Evolutionary conservation across 306 rosid species (phyloP).

Genomic region (Inga oerstediana): DNA sequence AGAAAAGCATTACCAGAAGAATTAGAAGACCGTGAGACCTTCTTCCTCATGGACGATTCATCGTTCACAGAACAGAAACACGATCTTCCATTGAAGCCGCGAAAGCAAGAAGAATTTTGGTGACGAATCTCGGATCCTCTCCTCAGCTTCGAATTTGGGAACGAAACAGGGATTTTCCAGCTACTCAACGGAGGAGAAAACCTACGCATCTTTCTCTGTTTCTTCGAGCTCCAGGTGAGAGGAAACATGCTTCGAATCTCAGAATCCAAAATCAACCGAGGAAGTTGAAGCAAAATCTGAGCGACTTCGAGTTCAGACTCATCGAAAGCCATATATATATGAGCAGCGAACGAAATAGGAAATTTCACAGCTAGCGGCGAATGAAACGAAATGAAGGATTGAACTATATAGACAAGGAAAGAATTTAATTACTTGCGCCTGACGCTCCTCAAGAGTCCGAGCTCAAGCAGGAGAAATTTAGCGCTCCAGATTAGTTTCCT

Average conservation of each 20-base stretch:
- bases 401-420: no score
- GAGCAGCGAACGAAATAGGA: no score
- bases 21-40: not conserved
- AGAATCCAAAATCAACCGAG: not conserved
- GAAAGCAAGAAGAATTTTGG: rapidly evolving
- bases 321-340: no score
- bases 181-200: no score
- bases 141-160: not conserved
- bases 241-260: not conserved
- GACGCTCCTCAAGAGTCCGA: no score
- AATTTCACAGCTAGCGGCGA: not conserved
- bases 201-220: not conserved
- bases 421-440: no score
- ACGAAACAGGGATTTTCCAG: not conserved
- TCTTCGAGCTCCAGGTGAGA: not conserved
- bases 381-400: no score
- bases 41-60: not conserved
- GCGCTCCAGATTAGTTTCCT: no score
- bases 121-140: not conserved
- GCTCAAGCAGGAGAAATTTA: no score
- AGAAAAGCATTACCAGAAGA: not conserved
- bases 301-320: not conserved
- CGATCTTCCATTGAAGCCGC: not conserved
- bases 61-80: not conserved
- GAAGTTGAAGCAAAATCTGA: not conserved